phyloP scores from a whole-genome alignment of 2,329 filamentous ascomycete genomes.

The Cladorrhinum sp. region DNA sequence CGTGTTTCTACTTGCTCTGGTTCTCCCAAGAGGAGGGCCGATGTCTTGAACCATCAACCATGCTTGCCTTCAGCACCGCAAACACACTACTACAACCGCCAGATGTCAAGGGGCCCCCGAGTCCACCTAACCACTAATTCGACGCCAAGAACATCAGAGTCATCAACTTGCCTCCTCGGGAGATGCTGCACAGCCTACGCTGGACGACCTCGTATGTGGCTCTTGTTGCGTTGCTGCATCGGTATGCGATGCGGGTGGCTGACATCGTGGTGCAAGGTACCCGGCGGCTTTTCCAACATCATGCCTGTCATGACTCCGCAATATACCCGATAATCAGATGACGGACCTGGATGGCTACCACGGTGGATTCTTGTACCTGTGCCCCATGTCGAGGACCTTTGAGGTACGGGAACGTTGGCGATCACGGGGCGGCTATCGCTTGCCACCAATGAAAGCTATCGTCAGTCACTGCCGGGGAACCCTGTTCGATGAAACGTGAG shows the following conservation, averaged over 20 bases:
- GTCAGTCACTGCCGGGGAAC: conserved; percentile 8
- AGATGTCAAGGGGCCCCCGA: conserved; percentile 1
- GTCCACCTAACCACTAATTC: conserved; percentile 3
- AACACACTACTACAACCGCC: not conserved
- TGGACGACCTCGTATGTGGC: not conserved
- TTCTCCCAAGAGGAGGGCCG: conserved; percentile 11
- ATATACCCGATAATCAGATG: not conserved
- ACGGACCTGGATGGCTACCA: conserved; percentile 1
- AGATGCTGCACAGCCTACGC: not conserved
- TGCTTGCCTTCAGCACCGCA: not conserved
- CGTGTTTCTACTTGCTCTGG: conserved; percentile 15
- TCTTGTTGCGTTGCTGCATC: not conserved
- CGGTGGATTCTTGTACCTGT: not conserved
- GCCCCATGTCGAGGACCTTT: too few species aligned
- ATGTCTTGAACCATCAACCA: conserved; percentile 3
- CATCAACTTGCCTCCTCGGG: conserved; percentile 8
- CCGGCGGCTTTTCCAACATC: conserved; percentile 9
- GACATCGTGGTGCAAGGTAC: conserved; percentile 14
- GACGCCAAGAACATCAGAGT: conserved; percentile 13
- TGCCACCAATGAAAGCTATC: conserved; percentile 20
- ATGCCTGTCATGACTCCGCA: conserved; percentile 12
- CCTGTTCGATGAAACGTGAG: conserved; percentile 19
- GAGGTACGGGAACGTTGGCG: conserved; percentile 10
- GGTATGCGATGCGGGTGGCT: conserved; percentile 10
- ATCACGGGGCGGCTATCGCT: conserved; percentile 25